Base-by-base conservation (phyloP, 495 filamentous ascomycete genomes). In the Aspergillus ellipticus region DNA sequence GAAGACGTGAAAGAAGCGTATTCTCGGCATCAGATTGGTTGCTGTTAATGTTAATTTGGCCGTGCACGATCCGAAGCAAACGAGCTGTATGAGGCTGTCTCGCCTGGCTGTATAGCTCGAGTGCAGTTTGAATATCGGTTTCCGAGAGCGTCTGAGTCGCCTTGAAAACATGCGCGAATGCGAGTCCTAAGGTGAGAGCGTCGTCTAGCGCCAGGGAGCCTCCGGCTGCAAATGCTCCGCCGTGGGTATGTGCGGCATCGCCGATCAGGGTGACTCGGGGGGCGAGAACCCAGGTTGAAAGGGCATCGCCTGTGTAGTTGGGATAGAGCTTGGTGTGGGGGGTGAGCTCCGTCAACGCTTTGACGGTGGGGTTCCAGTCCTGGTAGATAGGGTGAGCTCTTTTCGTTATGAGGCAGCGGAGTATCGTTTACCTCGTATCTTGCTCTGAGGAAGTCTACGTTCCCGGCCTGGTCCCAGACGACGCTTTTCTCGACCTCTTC, bases 131-230 rank as follows among this genome's bases (percentile, higher is more conserved):
- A 16, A 77, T 60, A n/a, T 65, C 62, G 3, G 46, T 48, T 9
- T 24, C 13, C 10, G 62, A 64, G 6, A 69, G 58, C 20, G 62
- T 51, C 42, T 43, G 16, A 3, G n/a, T n/a, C n/a, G 3, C 2
- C 20, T 43, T 43, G 42, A 66, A 58, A 8, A 57, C 54, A 54
- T 69, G 61, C 41, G 54, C 58, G 21, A 69, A 60, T 13, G 64
- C 64, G 33, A 71, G 61, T 2, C 55, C 61, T 20, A 71, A 56
- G 1, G 66, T 63, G 17, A 69, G 74, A 0, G 74, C 67, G 58
- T 81, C 78, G 51, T 80, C 77, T 41, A 81, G 68, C 0, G 78
- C 78, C n/a, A 81, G 61, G 4, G 76, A 77, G 16, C 77, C 78
- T 13, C 75, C 78, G 0, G 78, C 78, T 13, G 78, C 77, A 52